Base-by-base conservation (phyloP, 139 green algal species). In the Chlamydomonas sp. region DNA sequence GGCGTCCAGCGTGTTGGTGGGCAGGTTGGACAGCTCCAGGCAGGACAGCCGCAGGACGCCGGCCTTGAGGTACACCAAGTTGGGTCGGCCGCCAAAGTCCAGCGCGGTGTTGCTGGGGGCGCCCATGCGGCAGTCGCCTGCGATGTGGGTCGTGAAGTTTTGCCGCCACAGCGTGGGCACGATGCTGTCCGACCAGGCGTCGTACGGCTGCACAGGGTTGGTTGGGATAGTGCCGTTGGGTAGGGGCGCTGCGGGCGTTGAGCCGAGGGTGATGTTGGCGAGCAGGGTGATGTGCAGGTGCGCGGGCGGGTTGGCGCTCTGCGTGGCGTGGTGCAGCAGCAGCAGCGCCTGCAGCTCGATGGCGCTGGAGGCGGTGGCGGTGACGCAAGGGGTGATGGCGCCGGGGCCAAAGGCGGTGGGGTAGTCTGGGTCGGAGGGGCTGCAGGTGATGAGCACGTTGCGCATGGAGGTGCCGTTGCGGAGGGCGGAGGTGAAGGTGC, bases 1-100 rank as follows among this genome's bases (percentile, higher is more conserved):
- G 80, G 49, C 77, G 60, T 20, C 4, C 14, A 63, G 31, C 49
- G 80, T 86, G 80, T 86, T 31, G 14, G 80, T 63, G 1, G 68
- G 71, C 71, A 86, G 81, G 59, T 86, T 86, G 60, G n/a, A 68
- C 31, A 86, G 61, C 81, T 86, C 81, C 81, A 86, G 20, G 59
- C 81, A 79, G 20, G 63, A 60, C 12, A 86, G 16, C 18, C 71
- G 81, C 81, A 86, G 71, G 9, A 58, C 81, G 63, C 61, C 81
- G 31, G 60, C 18, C 9, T 16, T 1, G 17, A 78, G 58, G 3
- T 3, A 3, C 20, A 86, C 63, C 5, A 86, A 12, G 0, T 20
- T 31, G 60, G 72, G 8, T 0, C 15, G 20, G 20, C 81, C 81
- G 2, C 14, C 7, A 9, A 86, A n/a, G 62, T 86, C 72, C 10